Conservation (phyloP, 306 rosid species). For the Quercus cerris region DNA sequence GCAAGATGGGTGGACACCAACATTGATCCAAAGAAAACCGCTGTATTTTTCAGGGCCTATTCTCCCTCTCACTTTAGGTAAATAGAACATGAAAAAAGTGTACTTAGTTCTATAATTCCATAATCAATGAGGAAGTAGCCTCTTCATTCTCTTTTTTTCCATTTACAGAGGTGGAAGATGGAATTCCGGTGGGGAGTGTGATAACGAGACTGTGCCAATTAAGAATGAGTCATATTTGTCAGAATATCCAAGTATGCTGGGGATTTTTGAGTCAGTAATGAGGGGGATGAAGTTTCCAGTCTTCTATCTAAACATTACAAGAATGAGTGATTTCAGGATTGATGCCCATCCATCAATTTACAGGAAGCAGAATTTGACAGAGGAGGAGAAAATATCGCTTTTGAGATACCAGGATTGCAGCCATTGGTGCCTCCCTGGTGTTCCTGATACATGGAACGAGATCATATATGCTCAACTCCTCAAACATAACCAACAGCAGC, state of each 20-base stretch:
- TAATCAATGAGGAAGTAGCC: too few species aligned
- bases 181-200: conserved; percentile 92
- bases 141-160: neutral
- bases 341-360: conserved; percentile 95
- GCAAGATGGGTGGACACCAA: conserved; percentile 84
- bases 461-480: conserved; percentile 70
- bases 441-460: conserved; percentile 94
- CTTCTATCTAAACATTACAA: conserved; percentile 71
- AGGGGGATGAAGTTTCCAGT: conserved; percentile 75
- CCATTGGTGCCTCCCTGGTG: conserved; percentile 99
- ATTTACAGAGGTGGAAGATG: conserved; percentile 88
- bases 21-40: conserved; percentile 60
- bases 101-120: too few species aligned
- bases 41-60: conserved; percentile 81
- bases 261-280: conserved; percentile 64
- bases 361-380: conserved; percentile 54
- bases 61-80: conserved; percentile 96
- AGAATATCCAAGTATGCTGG: conserved; percentile 69
- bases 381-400: conserved; percentile 58
- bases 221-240: conserved; percentile 61
- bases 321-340: conserved; percentile 85
- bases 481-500: conserved; percentile 37
- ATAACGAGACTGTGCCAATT: conserved; percentile 70
- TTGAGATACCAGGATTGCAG: conserved; percentile 84
- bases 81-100: neutral